Conservation (phyloP, 2,329 filamentous ascomycete genomes). For the Penicillium sp. region DNA sequence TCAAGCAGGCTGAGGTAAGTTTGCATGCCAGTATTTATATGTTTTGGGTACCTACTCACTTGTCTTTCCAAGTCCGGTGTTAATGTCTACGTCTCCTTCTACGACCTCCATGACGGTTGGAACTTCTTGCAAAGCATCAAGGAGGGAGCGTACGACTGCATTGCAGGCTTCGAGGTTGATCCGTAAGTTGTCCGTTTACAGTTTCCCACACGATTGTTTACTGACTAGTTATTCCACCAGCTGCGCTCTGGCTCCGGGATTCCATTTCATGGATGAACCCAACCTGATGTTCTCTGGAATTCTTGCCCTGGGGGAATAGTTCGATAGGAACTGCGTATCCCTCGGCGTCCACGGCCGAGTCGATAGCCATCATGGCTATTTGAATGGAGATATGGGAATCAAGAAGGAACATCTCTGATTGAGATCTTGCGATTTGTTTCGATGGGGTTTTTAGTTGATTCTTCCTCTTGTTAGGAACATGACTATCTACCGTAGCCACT, state of each 20-base stretch:
- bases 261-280: slow-evolving; percentile 6
- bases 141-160: slow-evolving; percentile 4
- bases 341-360: neutral
- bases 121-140: slow-evolving; percentile 2
- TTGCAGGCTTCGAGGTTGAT: slow-evolving; percentile 8
- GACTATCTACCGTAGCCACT: neutral
- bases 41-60: neutral
- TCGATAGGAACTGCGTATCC: neutral
- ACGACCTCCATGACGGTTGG: slow-evolving; percentile 5
- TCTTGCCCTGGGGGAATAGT: neutral
- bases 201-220: neutral
- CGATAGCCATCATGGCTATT: neutral
- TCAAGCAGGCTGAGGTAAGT: slow-evolving; percentile 3
- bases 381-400: neutral
- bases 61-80: neutral
- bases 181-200: slow-evolving; percentile 5
- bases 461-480: neutral
- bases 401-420: neutral
- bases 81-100: slow-evolving; percentile 9
- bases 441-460: neutral
- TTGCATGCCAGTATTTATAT: neutral
- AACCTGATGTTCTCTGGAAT: slow-evolving; percentile 1
- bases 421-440: neutral
- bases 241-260: neutral
- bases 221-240: neutral